Conservation (phyloP, 208 protist genomes). For the Crithidia brevicula region DNA sequence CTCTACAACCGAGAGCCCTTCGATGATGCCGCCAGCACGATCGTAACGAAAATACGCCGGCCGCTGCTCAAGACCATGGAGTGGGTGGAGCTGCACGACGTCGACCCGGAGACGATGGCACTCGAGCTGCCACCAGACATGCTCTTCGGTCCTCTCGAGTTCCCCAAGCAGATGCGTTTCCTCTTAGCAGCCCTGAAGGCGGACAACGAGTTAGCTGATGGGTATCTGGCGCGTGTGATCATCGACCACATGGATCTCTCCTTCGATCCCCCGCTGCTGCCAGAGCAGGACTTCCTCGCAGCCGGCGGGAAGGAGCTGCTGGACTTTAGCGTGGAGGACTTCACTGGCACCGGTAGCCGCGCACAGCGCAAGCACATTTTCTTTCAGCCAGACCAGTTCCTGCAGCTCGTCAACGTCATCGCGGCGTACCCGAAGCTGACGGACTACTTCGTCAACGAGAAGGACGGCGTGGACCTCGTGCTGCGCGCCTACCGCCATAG, state of each 20-base stretch:
- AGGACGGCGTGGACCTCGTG: constrained; percentile 77
- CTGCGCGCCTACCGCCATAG: constrained; percentile 74
- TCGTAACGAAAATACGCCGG: constrained; percentile 78
- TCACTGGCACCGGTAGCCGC: constrained; percentile 60
- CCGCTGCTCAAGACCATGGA: constrained; percentile 86
- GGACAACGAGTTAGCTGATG: constrained; percentile 90
- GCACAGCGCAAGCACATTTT: constrained; percentile 81
- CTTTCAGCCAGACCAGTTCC: constrained; percentile 84
- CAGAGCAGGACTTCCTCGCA: constrained; percentile 67
- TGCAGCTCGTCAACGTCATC: constrained; percentile 85
- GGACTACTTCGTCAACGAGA: constrained; percentile 74
- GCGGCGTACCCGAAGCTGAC: constrained; percentile 70
- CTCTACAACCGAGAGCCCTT: constrained; percentile 89
- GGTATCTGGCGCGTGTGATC: constrained; percentile 86
- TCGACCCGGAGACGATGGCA: constrained; percentile 88
- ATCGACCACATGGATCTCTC: constrained; percentile 91
- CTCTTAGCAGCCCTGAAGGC: constrained; percentile 81
- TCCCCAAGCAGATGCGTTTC: constrained; percentile 90
- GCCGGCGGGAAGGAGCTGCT: constrained; percentile 72
- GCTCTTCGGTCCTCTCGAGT: constrained; percentile 88
- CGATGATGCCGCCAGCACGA: constrained; percentile 78
- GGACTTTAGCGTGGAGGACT: constrained; percentile 84
- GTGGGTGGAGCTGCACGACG: constrained; percentile 91
- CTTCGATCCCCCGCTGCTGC: constrained; percentile 75
- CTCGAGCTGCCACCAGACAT: constrained; percentile 89